Evolutionary conservation across 768 basidiomycete genomes (phyloP).

Genomic region (Boletus edulis): DNA sequence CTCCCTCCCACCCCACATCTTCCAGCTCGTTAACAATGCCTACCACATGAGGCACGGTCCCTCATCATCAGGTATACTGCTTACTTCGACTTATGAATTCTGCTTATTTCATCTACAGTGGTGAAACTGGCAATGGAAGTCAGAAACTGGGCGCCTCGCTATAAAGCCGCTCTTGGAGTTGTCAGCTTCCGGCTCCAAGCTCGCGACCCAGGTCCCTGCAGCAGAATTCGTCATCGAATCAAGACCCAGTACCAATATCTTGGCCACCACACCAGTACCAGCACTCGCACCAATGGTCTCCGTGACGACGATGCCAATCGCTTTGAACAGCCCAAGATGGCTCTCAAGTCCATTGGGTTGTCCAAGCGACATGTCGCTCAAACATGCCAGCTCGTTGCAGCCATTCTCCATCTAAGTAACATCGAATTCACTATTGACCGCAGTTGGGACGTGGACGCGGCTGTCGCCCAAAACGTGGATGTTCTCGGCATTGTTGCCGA

Average conservation of each 20-base stretch:
- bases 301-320: slow-evolving; percentile 81
- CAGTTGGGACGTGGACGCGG: slow-evolving; percentile 84
- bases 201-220: slow-evolving; percentile 82
- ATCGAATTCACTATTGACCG: slow-evolving; percentile 89
- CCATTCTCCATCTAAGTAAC: slow-evolving; percentile 95
- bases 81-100: background rate
- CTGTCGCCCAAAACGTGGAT: slow-evolving; percentile 86
- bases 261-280: slow-evolving; percentile 57
- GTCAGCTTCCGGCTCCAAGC: slow-evolving; percentile 84
- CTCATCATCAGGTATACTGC: slow-evolving; percentile 78
- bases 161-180: slow-evolving; percentile 93
- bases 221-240: slow-evolving; percentile 94
- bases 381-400: slow-evolving; percentile 91
- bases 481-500: slow-evolving; percentile 87
- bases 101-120: slow-evolving; percentile 44
- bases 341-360: slow-evolving; percentile 89
- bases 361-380: slow-evolving; percentile 95
- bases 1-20: slow-evolving; percentile 80
- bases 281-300: slow-evolving; percentile 43
- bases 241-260: slow-evolving; percentile 85
- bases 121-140: slow-evolving; percentile 95
- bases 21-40: slow-evolving; percentile 86
- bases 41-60: slow-evolving; percentile 95
- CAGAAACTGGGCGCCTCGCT: slow-evolving; percentile 84
- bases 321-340: slow-evolving; percentile 93